A percentile compares a stretch with the other conserved stretches of the same genome.
phyloP scores from a whole-genome alignment of 768 basidiomycete species.

The Suillus ampliporus region DNA sequence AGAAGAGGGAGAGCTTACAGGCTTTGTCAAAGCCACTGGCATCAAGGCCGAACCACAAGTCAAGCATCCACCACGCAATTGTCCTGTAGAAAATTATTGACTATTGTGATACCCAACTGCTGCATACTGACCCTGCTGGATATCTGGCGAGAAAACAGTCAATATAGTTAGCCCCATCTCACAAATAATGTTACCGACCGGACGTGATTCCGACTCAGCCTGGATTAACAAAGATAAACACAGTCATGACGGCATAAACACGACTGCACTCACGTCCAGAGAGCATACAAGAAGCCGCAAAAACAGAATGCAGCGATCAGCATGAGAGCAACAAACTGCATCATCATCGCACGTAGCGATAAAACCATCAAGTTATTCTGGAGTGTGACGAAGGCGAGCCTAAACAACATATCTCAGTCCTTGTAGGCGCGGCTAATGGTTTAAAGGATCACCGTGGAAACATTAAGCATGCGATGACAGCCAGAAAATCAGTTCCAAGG shows the following conservation, averaged over 20 bases:
- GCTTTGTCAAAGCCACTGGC: conserved; percentile 86
- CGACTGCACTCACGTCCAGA: conserved; percentile 79
- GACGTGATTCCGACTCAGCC: conserved; percentile 65
- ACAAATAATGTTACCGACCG: conserved; percentile 44
- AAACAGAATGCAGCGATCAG: conserved; percentile 89
- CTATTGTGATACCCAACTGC: background rate
- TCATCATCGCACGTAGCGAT: conserved; percentile 89
- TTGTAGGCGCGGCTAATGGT: background rate
- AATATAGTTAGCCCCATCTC: conserved; percentile 1
- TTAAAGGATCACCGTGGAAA: conserved; percentile 69
- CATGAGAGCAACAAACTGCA: conserved; percentile 87
- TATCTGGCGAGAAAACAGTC: conserved; percentile 28
- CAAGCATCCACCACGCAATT: conserved; percentile 95
- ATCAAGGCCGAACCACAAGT: conserved; percentile 94
- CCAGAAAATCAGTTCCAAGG: conserved; percentile 82
- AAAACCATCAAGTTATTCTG: conserved; percentile 82
- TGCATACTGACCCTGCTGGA: conserved; percentile 41
- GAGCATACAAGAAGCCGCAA: conserved; percentile 88
- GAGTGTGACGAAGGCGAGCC: conserved; percentile 90
- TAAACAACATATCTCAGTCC: conserved; percentile 32
- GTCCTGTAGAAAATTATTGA: conserved; percentile 41
- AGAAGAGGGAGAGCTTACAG: conserved; percentile 51
- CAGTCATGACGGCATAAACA: background rate
- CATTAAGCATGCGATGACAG: conserved; percentile 87
- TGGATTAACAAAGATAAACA: conserved; percentile 30